Conservation (phyloP, 2,329 filamentous ascomycete genomes). For the Arthrobotrys entomopaga region DNA sequence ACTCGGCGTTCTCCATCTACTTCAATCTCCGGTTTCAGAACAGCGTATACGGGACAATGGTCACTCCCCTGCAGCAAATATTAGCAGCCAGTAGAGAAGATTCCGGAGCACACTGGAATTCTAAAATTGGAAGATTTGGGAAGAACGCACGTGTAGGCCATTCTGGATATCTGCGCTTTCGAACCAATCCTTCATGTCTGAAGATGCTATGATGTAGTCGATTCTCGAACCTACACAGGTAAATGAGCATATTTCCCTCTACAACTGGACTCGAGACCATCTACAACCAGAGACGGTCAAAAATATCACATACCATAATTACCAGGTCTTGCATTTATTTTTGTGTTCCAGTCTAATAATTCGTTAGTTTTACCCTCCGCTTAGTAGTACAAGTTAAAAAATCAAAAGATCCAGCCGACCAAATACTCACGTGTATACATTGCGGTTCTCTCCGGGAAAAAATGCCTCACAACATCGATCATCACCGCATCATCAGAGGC, state of each 20-base stretch:
- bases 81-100: constrained; percentile 52
- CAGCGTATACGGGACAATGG: constrained; percentile 91
- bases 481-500: constrained; percentile 61
- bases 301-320: constrained; percentile 68
- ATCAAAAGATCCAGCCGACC: constrained; percentile 5
- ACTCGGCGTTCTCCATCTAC: constrained; percentile 66
- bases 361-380: constrained; percentile 12
- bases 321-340: constrained; percentile 91
- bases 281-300: too few relatives aligned
- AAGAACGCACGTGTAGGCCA: constrained; percentile 73
- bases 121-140: constrained; percentile 1
- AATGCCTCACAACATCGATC: constrained; percentile 81
- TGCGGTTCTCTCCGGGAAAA: constrained; percentile 79
- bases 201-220: constrained; percentile 88
- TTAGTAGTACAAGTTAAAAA: neutral
- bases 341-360: constrained; percentile 77
- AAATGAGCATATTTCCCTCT: neutral
- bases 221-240: constrained; percentile 76
- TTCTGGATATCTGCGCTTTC: constrained; percentile 86
- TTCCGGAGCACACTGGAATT: neutral
- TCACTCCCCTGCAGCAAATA: constrained; percentile 75
- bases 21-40: constrained; percentile 72
- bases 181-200: constrained; percentile 83
- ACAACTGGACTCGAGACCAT: too few relatives aligned
- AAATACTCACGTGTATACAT: constrained; percentile 83